Conservation (phyloP, 805 yeast species). For the Zygosaccharomyces rouxii region DNA sequence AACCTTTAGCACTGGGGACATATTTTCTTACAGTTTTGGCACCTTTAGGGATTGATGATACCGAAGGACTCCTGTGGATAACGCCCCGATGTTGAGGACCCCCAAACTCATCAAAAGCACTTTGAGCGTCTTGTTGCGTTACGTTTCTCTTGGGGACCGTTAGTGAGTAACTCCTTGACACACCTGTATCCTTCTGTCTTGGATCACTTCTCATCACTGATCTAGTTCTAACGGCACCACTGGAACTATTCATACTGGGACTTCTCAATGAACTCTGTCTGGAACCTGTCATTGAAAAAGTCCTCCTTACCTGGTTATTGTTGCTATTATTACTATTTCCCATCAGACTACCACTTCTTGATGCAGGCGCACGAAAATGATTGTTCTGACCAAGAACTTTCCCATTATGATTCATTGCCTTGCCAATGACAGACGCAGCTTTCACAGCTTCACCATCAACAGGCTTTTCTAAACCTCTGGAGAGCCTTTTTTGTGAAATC, state of each 20-base stretch:
- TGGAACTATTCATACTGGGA: slow-evolving; percentile 3
- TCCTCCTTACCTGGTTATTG: slow-evolving; percentile 6
- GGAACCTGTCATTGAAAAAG: slow-evolving; percentile 15
- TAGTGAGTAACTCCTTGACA: neutral
- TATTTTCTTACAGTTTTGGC: slow-evolving; percentile 57
- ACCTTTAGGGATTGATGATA: slow-evolving; percentile 13
- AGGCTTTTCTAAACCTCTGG: slow-evolving; percentile 15
- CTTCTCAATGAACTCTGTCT: slow-evolving; percentile 11
- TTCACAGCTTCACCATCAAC: slow-evolving; percentile 53
- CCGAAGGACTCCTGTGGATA: slow-evolving; percentile 27
- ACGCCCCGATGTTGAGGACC: slow-evolving; percentile 30
- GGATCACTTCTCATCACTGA: slow-evolving; percentile 6
- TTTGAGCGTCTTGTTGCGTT: slow-evolving; percentile 25
- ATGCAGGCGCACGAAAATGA: slow-evolving; percentile 14
- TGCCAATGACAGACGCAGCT: slow-evolving; percentile 56
- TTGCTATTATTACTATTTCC: slow-evolving; percentile 1
- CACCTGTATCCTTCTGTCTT: neutral
- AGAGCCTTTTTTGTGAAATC: slow-evolving; percentile 15
- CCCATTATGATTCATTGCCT: slow-evolving; percentile 39
- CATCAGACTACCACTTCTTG: slow-evolving; percentile 17
- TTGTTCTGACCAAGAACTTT: slow-evolving; percentile 24
- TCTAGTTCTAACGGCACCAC: slow-evolving; percentile 7
- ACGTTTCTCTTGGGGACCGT: neutral
- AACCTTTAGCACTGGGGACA: slow-evolving; percentile 70
- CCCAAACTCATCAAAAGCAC: slow-evolving; percentile 34